Evolutionary conservation across 2,329 filamentous ascomycete genomes (phyloP), one percentile per base, ranked within the genome.

Genomic region (Xylaria sp.): DNA sequence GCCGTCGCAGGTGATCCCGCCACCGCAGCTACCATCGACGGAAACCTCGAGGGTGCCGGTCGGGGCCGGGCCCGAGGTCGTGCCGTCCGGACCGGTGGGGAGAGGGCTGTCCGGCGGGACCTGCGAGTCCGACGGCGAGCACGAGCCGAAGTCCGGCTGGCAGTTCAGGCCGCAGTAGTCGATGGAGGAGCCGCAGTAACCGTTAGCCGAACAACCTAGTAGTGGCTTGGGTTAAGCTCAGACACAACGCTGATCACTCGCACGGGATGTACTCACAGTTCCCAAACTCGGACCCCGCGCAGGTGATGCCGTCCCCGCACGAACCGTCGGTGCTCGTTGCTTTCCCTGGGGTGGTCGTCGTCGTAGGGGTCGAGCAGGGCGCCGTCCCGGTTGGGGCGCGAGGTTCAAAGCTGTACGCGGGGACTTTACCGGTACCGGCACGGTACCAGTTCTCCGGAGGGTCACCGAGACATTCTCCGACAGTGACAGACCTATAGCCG

Each of bases 401-500:
- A 18, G 60, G 53, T 16, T 53, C 59, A 51, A 69, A 69, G 49
- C 54, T 63, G 42, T 69, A 69, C 6, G 52, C 57, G 4, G 67
- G 65, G 22, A 68, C 63, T 13, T 48, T 1, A 34, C 61, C 62
- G 26, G 61, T 63, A 18, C 67, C 69, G 26, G 65, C 61, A 34
- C 81, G 78, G 66, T 85, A 85, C 82, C 81, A 85, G 62, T 78
- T 75, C 44, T 70, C 71, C 2, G 63, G 58, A 16, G 79, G 70
- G 57, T 85, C 80, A 16, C 77, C 74, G 13, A 85, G 71, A 61
- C 82, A 85, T 60, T 83, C 74, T 2, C 81, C 82, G 4, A 84
- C 78, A 3, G 81, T 81, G 34, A 83, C 81, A 49, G 75, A 74
- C 41, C 64, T 62, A 55, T 74, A 76, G 1, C 79, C 79, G 29